These are phyloP conservation scores for Pogostemon cablin DNA, from an alignment of 257 asterid species.

Conservation along the genomic window DNA sequence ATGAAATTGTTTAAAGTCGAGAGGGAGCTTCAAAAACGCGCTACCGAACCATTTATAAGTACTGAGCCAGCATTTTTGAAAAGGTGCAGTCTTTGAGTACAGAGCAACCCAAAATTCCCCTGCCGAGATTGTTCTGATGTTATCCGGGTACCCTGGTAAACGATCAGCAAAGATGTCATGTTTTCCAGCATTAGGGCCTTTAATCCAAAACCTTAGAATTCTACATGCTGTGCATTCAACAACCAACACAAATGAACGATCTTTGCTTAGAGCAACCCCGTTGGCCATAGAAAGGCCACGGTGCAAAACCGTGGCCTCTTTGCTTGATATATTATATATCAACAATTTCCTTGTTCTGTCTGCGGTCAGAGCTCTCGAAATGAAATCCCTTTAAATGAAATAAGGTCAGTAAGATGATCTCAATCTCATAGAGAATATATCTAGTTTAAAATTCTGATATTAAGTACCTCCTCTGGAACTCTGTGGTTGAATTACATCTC, in stretches of 20 bases:
- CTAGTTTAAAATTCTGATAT: background rate
- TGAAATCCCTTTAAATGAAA: conserved; percentile 48
- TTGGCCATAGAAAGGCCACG: conserved; percentile 65
- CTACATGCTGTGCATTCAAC: conserved; percentile 48
- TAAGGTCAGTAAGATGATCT: background rate
- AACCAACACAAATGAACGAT: conserved; percentile 48
- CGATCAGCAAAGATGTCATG: conserved; percentile 44
- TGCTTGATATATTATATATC: conserved; percentile 53
- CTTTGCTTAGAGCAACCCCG: conserved; percentile 74
- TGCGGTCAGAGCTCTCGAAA: conserved; percentile 40
- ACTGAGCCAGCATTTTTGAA: conserved; percentile 38
- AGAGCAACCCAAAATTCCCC: conserved; percentile 79
- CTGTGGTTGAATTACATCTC: conserved; percentile 60
- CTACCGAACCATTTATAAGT: conserved; percentile 51
- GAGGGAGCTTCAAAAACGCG: conserved; percentile 47
- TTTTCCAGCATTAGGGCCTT: conserved; percentile 58
- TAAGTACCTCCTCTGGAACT: conserved; percentile 59
- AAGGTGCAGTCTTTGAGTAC: conserved; percentile 49
- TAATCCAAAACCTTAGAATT: conserved; percentile 55
- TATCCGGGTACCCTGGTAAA: conserved; percentile 69
- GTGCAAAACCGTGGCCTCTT: conserved; percentile 51
- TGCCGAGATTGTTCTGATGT: conserved; percentile 57
- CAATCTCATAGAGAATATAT: background rate
- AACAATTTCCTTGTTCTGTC: conserved; percentile 72
- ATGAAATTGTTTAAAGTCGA: conserved; percentile 58